Percentiles rank a stretch among this genome's conserved stretches.
These are phyloP conservation scores for Diplodia seriata DNA, from an alignment of 2,329 filamentous ascomycete genomes.

Conservation along the genomic window DNA sequence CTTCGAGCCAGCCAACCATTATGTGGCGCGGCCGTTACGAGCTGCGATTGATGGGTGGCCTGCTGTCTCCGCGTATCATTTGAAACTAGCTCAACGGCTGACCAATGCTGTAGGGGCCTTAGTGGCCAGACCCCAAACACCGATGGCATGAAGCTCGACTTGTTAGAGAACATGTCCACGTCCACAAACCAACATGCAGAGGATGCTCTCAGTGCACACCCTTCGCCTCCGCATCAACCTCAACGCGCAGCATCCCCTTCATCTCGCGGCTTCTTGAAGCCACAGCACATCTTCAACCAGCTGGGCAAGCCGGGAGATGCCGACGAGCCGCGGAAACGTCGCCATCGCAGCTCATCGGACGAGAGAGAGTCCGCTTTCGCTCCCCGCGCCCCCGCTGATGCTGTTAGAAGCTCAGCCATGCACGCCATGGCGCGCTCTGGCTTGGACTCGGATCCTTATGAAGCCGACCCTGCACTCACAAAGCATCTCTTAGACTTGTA, in stretches of 20 bases:
- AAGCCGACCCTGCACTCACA: constrained; percentile 57
- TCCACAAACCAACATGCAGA: constrained; percentile 12
- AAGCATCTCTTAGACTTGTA: constrained; percentile 62
- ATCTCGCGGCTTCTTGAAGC: constrained; percentile 10
- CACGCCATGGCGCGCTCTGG: constrained; percentile 10
- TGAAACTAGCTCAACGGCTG: constrained; percentile 24
- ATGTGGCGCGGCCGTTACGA: not conserved
- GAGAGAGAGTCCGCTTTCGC: constrained; percentile 8
- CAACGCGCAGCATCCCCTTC: not conserved
- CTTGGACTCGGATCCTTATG: constrained; percentile 58
- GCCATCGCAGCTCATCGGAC: constrained; percentile 25
- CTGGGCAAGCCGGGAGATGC: constrained; percentile 6
- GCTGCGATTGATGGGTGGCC: not conserved
- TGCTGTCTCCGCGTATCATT: constrained; percentile 3
- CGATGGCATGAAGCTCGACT: constrained; percentile 21
- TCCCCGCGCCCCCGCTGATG: not conserved
- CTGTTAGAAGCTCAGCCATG: constrained; percentile 5
- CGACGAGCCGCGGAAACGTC: constrained; percentile 28
- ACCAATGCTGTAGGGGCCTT: constrained; percentile 21
- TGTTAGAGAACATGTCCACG: constrained; percentile 4
- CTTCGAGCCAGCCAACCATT: not conserved
- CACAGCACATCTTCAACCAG: constrained; percentile 16
- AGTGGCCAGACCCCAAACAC: constrained; percentile 23
- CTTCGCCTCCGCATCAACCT: constrained; percentile 19
- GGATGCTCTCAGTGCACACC: not conserved